Percentiles rank a stretch among this genome's conserved stretches.
Evolutionary conservation across 2,329 filamentous ascomycete species (phyloP).

Genomic region (Ophiostoma tasmaniense): DNA sequence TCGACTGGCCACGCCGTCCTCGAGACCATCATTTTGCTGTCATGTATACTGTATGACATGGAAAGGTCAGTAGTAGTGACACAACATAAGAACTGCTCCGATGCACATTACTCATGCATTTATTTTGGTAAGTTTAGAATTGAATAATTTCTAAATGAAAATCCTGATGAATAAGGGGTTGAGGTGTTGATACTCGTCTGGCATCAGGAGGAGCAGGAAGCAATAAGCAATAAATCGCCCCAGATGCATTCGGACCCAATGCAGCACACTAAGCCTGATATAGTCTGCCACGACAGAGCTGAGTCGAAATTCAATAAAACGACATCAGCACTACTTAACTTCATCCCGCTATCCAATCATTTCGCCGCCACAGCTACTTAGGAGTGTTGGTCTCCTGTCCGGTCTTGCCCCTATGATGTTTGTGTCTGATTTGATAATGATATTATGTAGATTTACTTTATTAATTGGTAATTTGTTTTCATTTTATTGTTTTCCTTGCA

Average conservation of each 20-base stretch:
- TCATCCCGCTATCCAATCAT: slow-evolving; percentile 4
- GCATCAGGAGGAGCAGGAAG: neutral
- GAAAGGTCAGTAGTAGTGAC: neutral
- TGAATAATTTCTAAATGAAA: too few relatives aligned
- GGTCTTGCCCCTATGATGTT: neutral
- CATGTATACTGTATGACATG: too few relatives aligned
- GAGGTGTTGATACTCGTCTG: neutral
- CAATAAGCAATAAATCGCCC: neutral
- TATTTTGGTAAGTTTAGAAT: too few relatives aligned
- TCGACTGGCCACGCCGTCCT: neutral
- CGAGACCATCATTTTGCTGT: neutral
- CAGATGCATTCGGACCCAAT: neutral
- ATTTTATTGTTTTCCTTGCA: neutral
- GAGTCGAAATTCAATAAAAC: slow-evolving; percentile 13
- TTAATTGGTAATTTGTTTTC: neutral
- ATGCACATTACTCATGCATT: neutral
- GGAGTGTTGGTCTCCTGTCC: neutral
- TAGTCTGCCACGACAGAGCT: slow-evolving; percentile 6
- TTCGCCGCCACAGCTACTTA: neutral
- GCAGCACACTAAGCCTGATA: slow-evolving; percentile 7
- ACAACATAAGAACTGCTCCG: neutral
- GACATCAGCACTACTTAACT: neutral
- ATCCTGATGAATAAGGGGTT: too few relatives aligned
- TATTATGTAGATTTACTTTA: neutral
- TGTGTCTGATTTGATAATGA: neutral